Evolutionary conservation across 2,329 filamentous ascomycete genomes (phyloP), one percentile per base, ranked within the genome.

Genomic region (Fusarium falciforme): DNA sequence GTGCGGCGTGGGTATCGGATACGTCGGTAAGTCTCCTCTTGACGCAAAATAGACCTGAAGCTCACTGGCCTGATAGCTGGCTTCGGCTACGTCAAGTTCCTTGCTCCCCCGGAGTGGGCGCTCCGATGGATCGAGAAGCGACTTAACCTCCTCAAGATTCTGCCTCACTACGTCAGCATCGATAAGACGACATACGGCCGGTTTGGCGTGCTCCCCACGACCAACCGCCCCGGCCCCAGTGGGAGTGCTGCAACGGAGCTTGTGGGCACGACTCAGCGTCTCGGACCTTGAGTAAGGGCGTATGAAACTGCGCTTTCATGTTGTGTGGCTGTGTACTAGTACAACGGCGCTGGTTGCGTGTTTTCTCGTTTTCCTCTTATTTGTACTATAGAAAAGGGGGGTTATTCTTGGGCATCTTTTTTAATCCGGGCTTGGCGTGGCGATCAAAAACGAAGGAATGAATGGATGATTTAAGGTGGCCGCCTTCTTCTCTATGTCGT

Each of bases 101-200:
- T 98, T 44, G 93, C 94, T 17, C 96, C 96, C 25, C 95, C 94
- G 2, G 96, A 98, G 83, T 93, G 93, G 89, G 89, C 93, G 31
- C 86, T 98, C 65, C 89, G 95, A 74, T 98, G 93, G 91, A 88
- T 98, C 64, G 96, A 99, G 84, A 90, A 90, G 20, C 97, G 96
- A 81, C 85, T 98, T 68, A 96, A 97, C 79, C 87, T 98, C 11
- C 87, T 98, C 25, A 93, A 91, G 22, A 89, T 94, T 68, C 84
- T 98, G 29, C 96, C 96, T 52, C 94, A 97, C 83, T 98, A 98
- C 79, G 93, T 98, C 57, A 97, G 94, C 66, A 92, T 98, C 17
- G 96, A 98, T 79, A 95, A 98, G 83, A 98, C 98, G 87, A 98
- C 94, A 7, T 98, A 96, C 79, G 96, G 96, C 9, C 89, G 96